A percentile compares a stretch with the other conserved stretches of the same genome.
These are phyloP conservation scores for Trypanosoma boissoni DNA, from an alignment of 208 protist species.

Conservation along the genomic window DNA sequence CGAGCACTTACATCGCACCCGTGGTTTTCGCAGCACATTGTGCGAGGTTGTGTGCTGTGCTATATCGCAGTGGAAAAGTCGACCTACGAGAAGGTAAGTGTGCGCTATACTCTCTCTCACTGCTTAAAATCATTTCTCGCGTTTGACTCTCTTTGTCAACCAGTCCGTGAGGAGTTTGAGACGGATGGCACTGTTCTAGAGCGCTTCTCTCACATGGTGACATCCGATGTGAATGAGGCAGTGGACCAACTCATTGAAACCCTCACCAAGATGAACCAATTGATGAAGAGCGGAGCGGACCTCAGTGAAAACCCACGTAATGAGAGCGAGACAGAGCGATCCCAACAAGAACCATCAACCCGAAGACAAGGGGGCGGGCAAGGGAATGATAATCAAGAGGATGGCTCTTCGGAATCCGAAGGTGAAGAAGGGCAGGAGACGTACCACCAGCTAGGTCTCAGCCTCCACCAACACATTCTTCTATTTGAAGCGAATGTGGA, in stretches of 20 bases:
- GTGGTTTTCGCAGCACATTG: constrained; percentile 79
- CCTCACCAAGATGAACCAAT: constrained; percentile 77
- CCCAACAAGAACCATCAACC: neutral
- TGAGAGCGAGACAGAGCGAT: constrained; percentile 15
- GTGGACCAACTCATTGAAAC: constrained; percentile 83
- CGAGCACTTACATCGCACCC: constrained; percentile 61
- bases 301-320: constrained; percentile 48
- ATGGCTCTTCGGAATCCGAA: too few species aligned
- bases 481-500: constrained; percentile 80
- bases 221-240: constrained; percentile 81
- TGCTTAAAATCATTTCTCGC: constrained; percentile 72
- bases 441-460: constrained; percentile 77
- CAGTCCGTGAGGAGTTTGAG: constrained; percentile 76
- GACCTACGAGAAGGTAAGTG: constrained; percentile 76
- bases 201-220: constrained; percentile 89
- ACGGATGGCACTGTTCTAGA: constrained; percentile 67
- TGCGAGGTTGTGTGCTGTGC: constrained; percentile 80
- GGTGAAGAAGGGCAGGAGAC: too few species aligned
- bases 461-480: constrained; percentile 59
- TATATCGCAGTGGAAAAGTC: constrained; percentile 91
- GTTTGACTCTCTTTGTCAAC: constrained; percentile 60
- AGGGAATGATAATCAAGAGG: constrained; percentile 47
- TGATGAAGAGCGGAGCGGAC: constrained; percentile 63
- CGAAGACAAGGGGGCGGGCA: constrained; percentile 14
- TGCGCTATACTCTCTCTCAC: constrained; percentile 82